Conservation (phyloP, 1,284 basidiomycete genomes). For the Moesziomyces sp. region DNA sequence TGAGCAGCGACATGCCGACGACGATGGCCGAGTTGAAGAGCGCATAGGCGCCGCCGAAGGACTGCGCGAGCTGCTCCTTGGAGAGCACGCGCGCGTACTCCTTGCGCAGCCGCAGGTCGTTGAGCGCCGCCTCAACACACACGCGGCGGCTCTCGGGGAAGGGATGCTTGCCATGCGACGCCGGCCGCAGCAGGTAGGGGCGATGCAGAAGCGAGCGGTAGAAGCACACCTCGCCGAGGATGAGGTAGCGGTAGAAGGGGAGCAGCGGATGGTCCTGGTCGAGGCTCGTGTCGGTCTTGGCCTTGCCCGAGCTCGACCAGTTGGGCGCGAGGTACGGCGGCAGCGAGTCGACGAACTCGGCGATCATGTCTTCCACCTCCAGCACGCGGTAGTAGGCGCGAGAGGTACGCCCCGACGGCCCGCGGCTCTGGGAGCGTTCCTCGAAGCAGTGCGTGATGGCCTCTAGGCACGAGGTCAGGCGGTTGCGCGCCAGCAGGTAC, state of each 20-base stretch:
- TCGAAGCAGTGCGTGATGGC: slow-evolving; percentile 49
- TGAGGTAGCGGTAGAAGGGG: slow-evolving; percentile 48
- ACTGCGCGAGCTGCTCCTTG: slow-evolving; percentile 43
- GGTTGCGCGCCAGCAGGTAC: slow-evolving; percentile 41
- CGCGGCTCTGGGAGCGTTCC: slow-evolving; percentile 33
- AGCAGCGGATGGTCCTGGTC: slow-evolving; percentile 47
- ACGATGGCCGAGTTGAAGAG: slow-evolving; percentile 53
- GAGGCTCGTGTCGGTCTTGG: slow-evolving; percentile 41
- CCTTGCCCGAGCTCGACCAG: slow-evolving; percentile 30
- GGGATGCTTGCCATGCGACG: slow-evolving; percentile 44
- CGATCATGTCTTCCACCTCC: slow-evolving; percentile 49
- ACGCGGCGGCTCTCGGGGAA: slow-evolving; percentile 40
- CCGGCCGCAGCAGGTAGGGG: slow-evolving; percentile 40
- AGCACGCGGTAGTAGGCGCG: slow-evolving; percentile 44
- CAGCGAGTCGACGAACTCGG: slow-evolving; percentile 45
- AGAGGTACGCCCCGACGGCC: slow-evolving; percentile 27
- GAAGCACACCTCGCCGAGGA: slow-evolving; percentile 43
- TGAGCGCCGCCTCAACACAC: slow-evolving; percentile 45
- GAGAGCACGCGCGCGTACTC: slow-evolving; percentile 30
- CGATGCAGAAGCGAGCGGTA: slow-evolving; percentile 50
- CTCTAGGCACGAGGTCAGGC: slow-evolving; percentile 42
- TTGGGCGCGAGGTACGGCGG: slow-evolving; percentile 43
- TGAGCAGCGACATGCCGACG: slow-evolving; percentile 45
- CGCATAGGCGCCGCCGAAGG: slow-evolving; percentile 48
- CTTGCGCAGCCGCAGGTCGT: slow-evolving; percentile 44